Base-by-base conservation (phyloP, 176 grass and related monocot species). In the Otatea glauca region DNA sequence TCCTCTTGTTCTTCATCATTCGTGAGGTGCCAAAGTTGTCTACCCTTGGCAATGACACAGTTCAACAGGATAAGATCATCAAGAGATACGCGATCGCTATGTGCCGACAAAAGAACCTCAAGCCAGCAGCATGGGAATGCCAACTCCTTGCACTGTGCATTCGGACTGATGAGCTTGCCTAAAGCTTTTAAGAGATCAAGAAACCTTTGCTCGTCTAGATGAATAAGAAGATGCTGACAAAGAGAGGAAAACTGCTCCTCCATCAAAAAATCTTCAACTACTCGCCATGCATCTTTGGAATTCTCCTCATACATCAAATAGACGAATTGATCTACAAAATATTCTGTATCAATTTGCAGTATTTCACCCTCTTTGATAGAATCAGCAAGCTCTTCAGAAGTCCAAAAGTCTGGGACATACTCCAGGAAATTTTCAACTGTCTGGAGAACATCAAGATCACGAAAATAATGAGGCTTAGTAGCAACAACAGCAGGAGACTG, bases 401-500 rank as follows among this genome's bases (percentile, higher is more conserved):
- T 88, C 92, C 95, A 98, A 72, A 98, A 98, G 49, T 91, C 79
- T 4, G 89, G 96, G 29, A 95, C 91, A 67, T 93, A 92, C 49
- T 98, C 89, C 55, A 98, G 86, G 87, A 95, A 98, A 86, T 98
- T 98, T 74, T 93, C 84, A 8, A 98, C 76, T 35, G 96, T 98
- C 55, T 55, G 85, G 27, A 93, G 85, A 51, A 98, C 89, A 93
- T 98, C 92, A 78, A 94, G 87, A 81, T 95, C 89, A 74, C 81
- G 85, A 44, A 98, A 98, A 76, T 98, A 95, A 72, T 98, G 92
- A 72, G 96, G 96, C 54, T 98, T 95, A 56, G 91, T 95, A 68
- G 92, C 96, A 85, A 98, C 90, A 84, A 98, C 83, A 70, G 96
- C 92, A 42, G 96, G 96, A 75, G 96, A 95, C 64, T 98, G 92